Conservation (phyloP, 2,329 filamentous ascomycete species). For the Venturia aucupariae region DNA sequence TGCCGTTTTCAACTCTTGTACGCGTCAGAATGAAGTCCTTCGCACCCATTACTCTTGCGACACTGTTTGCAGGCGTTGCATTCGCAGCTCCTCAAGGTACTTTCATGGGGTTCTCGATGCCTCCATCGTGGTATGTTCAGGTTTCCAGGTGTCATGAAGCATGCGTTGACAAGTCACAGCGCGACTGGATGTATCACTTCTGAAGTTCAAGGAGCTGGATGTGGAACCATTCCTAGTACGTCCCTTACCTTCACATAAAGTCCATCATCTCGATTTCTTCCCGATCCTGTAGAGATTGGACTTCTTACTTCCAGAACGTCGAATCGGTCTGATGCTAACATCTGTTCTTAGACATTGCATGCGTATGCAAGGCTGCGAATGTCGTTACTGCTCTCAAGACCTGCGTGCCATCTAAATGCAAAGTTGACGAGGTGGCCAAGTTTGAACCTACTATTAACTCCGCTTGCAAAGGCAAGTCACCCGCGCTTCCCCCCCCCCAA, state of each 20-base stretch:
- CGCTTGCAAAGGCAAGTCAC: not conserved
- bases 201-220: constrained; percentile 1
- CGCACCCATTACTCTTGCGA: not conserved
- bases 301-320: too few relatives aligned
- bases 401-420: not conserved
- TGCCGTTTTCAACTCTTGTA: too few relatives aligned
- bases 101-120: constrained; percentile 2
- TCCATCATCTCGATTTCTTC: too few relatives aligned
- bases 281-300: too few relatives aligned
- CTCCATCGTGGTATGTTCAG: not conserved
- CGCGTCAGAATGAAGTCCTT: not conserved
- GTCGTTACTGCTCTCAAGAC: not conserved
- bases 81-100: not conserved
- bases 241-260: not conserved
- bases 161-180: not conserved
- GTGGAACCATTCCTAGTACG: constrained; percentile 3
- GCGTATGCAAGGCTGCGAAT: constrained; percentile 1
- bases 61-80: not conserved
- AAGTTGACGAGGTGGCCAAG: not conserved
- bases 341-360: not conserved
- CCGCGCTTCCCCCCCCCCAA: too few relatives aligned
- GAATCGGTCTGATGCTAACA: too few relatives aligned
- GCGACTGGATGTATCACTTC: not conserved
- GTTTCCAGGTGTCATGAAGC: too few relatives aligned
- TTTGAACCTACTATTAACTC: constrained; percentile 1